Conservation (phyloP, 1,284 basidiomycete genomes). For the Rhodotorula sp. region DNA sequence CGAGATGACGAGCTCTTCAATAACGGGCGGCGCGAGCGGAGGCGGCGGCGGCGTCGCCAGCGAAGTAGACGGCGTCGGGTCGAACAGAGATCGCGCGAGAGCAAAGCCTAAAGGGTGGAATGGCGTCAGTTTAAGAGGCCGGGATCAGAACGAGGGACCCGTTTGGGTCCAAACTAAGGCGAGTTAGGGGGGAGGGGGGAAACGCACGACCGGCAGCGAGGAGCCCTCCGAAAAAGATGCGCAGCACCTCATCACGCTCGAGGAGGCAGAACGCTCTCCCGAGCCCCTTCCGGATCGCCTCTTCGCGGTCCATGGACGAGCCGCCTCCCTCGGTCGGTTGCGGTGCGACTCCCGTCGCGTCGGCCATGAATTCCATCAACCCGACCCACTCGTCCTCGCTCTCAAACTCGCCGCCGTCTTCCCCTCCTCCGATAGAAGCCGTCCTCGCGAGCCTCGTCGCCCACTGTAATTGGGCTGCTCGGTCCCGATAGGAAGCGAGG, state of each 20-base stretch:
- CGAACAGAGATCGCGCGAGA: conserved; percentile 67
- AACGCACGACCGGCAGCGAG: conserved; percentile 80
- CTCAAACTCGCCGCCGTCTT: conserved; percentile 52
- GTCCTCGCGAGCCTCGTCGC: conserved; percentile 80
- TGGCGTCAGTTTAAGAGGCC: not conserved
- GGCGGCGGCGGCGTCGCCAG: conserved; percentile 50
- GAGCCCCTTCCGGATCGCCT: conserved; percentile 33
- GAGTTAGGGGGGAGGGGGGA: too few species aligned
- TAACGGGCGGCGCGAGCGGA: conserved; percentile 55
- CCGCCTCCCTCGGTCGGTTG: conserved; percentile 50
- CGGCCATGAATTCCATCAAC: conserved; percentile 82
- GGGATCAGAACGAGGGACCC: not conserved
- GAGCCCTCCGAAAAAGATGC: conserved; percentile 78
- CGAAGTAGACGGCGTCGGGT: conserved; percentile 52
- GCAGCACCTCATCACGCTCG: conserved; percentile 64
- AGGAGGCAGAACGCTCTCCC: conserved; percentile 74
- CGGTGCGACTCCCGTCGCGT: conserved; percentile 47
- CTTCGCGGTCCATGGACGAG: conserved; percentile 41
- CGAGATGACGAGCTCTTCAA: conserved; percentile 75
- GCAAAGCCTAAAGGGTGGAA: conserved; percentile 63
- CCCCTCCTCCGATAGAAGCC: conserved; percentile 53
- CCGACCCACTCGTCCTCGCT: conserved; percentile 75
- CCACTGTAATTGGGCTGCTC: conserved; percentile 71
- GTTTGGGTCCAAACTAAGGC: not conserved
- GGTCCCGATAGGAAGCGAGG: conserved; percentile 67